These are phyloP conservation scores for Plectosphaerella sp. DNA, from an alignment of 2,329 filamentous ascomycete species.

Conservation along the genomic window DNA sequence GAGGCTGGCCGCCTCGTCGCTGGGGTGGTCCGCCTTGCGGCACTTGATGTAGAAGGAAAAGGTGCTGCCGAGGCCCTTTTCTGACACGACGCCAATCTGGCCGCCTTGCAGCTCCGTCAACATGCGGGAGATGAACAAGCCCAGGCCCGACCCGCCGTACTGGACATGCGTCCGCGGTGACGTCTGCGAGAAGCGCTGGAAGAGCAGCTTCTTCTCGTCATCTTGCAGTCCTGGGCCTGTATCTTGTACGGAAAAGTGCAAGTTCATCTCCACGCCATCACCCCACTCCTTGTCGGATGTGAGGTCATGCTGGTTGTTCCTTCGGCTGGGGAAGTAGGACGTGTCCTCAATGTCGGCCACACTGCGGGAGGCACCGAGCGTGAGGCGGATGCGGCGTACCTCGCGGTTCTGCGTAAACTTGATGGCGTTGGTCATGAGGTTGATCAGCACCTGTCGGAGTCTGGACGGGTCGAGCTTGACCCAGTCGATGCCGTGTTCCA, in stretches of 20 bases:
- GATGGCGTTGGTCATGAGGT: conserved; percentile 66
- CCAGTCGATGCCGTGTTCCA: conserved; percentile 62
- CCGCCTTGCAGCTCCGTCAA: conserved; percentile 74
- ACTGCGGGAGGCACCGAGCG: conserved; percentile 57
- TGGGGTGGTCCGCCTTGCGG: conserved; percentile 45
- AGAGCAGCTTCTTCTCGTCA: conserved; percentile 62
- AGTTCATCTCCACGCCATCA: conserved; percentile 62
- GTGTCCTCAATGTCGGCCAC: conserved; percentile 34
- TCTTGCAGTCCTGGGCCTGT: conserved; percentile 63
- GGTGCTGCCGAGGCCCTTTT: conserved; percentile 64
- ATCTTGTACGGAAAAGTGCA: conserved; percentile 69
- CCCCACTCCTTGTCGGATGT: conserved; percentile 64
- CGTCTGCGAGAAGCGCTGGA: conserved; percentile 66
- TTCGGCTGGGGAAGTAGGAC: conserved; percentile 42
- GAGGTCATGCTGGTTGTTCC: conserved; percentile 36
- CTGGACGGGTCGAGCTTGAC: conserved; percentile 72
- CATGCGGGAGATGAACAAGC: conserved; percentile 72
- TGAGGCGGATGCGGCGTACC: conserved; percentile 56
- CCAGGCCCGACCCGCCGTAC: conserved; percentile 66
- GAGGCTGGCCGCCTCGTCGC: conserved; percentile 29
- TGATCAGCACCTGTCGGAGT: conserved; percentile 71
- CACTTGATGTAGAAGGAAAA: conserved; percentile 75
- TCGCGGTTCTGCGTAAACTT: conserved; percentile 61
- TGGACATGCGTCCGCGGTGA: conserved; percentile 66
- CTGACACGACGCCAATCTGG: conserved; percentile 68